Evolutionary conservation across 208 protist genomes (phyloP).

Genomic region (Trypanosoma brucei): DNA sequence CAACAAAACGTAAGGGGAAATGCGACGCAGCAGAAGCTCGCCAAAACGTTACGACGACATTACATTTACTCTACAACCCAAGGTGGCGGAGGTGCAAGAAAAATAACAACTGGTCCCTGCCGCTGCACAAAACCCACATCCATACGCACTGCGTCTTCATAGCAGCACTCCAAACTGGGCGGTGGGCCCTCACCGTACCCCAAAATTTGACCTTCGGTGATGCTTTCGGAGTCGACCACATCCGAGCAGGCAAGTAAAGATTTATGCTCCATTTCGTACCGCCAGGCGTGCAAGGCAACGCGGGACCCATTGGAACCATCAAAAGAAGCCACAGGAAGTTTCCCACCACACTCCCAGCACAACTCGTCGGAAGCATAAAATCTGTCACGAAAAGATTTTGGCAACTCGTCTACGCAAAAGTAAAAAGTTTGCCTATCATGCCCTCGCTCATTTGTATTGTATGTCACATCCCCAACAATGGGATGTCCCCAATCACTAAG

Average conservation of each 20-base stretch:
- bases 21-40: background rate
- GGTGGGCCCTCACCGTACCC: background rate
- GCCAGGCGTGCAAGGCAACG: constrained; percentile 69
- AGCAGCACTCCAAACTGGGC: constrained; percentile 2
- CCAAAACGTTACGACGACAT: constrained; percentile 6
- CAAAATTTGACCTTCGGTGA: background rate
- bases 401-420: constrained; percentile 11
- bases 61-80: constrained; percentile 20
- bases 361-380: constrained; percentile 27
- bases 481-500: constrained; percentile 61
- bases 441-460: constrained; percentile 8
- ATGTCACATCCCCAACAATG: constrained; percentile 76
- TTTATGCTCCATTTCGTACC: constrained; percentile 45
- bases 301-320: constrained; percentile 25
- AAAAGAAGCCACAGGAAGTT: constrained; percentile 46
- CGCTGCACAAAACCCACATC: constrained; percentile 12
- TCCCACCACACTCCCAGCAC: constrained; percentile 70
- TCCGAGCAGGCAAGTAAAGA: constrained; percentile 11
- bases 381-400: constrained; percentile 10
- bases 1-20: background rate
- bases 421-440: background rate
- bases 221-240: background rate
- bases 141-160: background rate
- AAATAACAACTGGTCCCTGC: constrained; percentile 23
- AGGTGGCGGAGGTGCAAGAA: constrained; percentile 23